These are phyloP conservation scores for Pyrenula massariospora DNA, from an alignment of 495 filamentous ascomycete species.

Conservation along the genomic window DNA sequence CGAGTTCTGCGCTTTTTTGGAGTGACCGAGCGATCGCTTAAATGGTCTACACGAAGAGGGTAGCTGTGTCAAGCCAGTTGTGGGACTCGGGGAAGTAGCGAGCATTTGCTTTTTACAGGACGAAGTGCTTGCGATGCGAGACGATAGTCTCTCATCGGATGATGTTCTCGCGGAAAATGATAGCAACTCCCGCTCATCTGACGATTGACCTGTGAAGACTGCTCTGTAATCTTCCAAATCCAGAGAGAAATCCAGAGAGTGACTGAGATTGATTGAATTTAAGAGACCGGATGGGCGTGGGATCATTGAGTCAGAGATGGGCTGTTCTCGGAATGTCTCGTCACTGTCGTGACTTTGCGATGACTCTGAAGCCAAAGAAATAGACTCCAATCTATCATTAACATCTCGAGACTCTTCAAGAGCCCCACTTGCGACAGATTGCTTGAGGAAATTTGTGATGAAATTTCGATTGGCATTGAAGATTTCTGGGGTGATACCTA, in stretches of 20 bases:
- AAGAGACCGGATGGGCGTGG: neutral
- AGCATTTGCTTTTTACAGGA: neutral
- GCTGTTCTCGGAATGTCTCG: neutral
- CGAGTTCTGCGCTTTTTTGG: neutral
- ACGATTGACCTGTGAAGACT: neutral
- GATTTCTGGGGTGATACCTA: constrained; percentile 19
- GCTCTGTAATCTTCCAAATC: neutral
- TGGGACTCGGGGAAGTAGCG: neutral
- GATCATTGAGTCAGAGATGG: neutral
- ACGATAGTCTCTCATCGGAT: neutral
- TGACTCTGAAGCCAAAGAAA: neutral
- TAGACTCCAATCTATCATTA: neutral
- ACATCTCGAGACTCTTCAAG: constrained; percentile 8
- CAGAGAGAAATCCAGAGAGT: neutral
- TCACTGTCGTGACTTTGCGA: neutral
- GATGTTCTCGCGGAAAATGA: neutral
- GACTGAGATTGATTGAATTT: neutral
- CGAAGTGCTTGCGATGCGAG: neutral
- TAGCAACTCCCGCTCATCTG: neutral
- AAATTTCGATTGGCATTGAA: constrained; percentile 20
- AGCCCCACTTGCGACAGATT: constrained; percentile 11
- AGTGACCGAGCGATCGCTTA: neutral
- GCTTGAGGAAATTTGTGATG: constrained; percentile 17
- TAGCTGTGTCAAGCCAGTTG: neutral
- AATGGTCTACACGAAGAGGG: neutral